Evolutionary conservation across 768 basidiomycete genomes (phyloP).

Genomic region (Tremella mesenterica): DNA sequence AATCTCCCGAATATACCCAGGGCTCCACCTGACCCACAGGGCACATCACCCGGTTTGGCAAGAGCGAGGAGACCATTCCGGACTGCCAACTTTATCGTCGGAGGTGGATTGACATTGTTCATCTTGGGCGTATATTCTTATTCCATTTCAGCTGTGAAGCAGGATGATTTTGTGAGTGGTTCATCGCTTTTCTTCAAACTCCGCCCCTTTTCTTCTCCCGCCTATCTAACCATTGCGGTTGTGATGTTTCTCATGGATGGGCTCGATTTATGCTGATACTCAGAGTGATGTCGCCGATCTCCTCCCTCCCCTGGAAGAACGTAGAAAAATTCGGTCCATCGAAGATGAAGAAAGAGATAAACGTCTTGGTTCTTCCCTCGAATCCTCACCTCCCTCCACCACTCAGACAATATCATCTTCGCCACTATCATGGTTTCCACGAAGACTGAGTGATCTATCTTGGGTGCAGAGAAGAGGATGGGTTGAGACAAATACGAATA

Average conservation of each 20-base stretch:
- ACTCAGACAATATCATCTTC: not conserved
- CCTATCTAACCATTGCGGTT: not conserved
- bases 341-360: slow-evolving; percentile 43
- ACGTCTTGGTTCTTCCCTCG: not conserved
- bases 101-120: slow-evolving; percentile 62
- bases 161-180: slow-evolving; percentile 64
- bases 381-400: not conserved
- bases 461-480: slow-evolving; percentile 25
- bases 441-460: slow-evolving; percentile 21
- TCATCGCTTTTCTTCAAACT: not conserved
- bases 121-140: slow-evolving; percentile 78
- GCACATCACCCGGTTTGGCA: slow-evolving; percentile 76
- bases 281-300: slow-evolving; percentile 38
- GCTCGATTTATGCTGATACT: no score
- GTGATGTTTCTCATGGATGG: no score
- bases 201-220: not conserved
- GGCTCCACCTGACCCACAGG: slow-evolving; percentile 50
- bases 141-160: slow-evolving; percentile 86
- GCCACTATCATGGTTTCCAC: slow-evolving; percentile 1
- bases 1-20: no score
- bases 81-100: slow-evolving; percentile 68
- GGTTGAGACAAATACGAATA: slow-evolving; percentile 29
- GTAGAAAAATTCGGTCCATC: slow-evolving; percentile 37
- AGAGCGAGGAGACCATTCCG: slow-evolving; percentile 82
- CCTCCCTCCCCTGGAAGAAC: slow-evolving; percentile 44